phyloP scores from a whole-genome alignment of 1,284 basidiomycete genomes.

The Pseudozyma tsukubaensis region DNA sequence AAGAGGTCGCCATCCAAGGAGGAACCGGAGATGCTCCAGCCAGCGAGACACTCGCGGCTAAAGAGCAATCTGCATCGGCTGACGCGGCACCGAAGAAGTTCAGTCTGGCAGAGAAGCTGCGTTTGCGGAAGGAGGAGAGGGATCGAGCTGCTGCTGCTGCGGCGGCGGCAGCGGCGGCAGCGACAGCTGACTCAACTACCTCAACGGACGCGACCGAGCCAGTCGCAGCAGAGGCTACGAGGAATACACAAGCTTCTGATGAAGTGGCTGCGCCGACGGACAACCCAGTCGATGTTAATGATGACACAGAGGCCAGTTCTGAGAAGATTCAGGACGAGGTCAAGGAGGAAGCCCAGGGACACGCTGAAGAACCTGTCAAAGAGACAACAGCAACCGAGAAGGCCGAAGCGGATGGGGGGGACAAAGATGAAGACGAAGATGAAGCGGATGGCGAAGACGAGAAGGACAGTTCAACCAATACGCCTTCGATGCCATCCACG shows the following conservation, averaged over 20 bases:
- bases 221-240: background rate
- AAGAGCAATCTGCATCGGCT: slow-evolving; percentile 1
- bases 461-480: slow-evolving; percentile 17
- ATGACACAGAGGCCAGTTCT: background rate
- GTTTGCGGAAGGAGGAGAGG: slow-evolving; percentile 41
- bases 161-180: slow-evolving; percentile 8
- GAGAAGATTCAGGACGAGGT: background rate
- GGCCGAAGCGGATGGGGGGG: slow-evolving; percentile 17
- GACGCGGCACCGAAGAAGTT: slow-evolving; percentile 30
- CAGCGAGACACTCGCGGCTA: background rate
- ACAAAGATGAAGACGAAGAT: slow-evolving; percentile 11
- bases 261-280: background rate
- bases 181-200: background rate
- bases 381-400: slow-evolving; percentile 6
- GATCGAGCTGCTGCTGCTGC: slow-evolving; percentile 37
- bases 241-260: background rate
- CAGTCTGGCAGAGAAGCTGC: slow-evolving; percentile 46
- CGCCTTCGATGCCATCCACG: slow-evolving; percentile 19
- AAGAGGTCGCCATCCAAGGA: background rate
- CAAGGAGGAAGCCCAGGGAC: background rate
- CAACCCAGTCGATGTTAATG: background rate
- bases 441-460: slow-evolving; percentile 10
- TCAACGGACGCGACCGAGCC: background rate
- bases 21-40: background rate
- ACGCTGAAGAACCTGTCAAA: background rate